phyloP scores from a whole-genome alignment of 2,329 filamentous ascomycete genomes.

The Pestalotiopsis sp. region DNA sequence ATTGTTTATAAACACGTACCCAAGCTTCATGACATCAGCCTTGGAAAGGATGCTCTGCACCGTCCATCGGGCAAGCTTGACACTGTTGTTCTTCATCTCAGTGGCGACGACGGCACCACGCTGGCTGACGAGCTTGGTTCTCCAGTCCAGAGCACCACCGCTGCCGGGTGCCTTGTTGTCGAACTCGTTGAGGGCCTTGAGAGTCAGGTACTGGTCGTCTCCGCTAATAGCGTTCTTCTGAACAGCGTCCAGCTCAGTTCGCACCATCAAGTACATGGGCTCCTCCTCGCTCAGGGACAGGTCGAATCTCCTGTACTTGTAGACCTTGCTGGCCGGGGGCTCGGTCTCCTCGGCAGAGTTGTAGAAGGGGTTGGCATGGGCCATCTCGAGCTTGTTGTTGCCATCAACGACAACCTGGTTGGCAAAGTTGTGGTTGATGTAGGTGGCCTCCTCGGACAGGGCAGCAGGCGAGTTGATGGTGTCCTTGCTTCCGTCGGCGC shows the following conservation, averaged over 20 bases:
- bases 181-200: slow-evolving; percentile 98
- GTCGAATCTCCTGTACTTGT: slow-evolving; percentile 98
- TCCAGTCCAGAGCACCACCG: slow-evolving; percentile 94
- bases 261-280: slow-evolving; percentile 87
- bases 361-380: slow-evolving; percentile 95
- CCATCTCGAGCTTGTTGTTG: slow-evolving; percentile 79
- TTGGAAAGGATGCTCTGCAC: slow-evolving; percentile 95
- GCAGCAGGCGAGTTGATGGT: slow-evolving; percentile 90
- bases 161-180: slow-evolving; percentile 96
- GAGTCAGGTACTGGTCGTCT: slow-evolving; percentile 85
- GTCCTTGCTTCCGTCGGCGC: slow-evolving; percentile 90
- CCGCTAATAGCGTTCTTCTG: slow-evolving; percentile 92
- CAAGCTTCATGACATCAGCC: slow-evolving; percentile 98
- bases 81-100: slow-evolving; percentile 99
- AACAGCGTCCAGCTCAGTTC: slow-evolving; percentile 92
- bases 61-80: slow-evolving; percentile 97
- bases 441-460: slow-evolving; percentile 93
- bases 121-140: slow-evolving; percentile 89
- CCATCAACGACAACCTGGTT: slow-evolving; percentile 91
- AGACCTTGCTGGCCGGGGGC: slow-evolving; percentile 91
- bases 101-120: slow-evolving; percentile 96
- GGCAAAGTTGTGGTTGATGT: slow-evolving; percentile 99
- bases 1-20: slow-evolving; percentile 53
- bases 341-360: slow-evolving; percentile 90
- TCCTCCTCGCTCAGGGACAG: slow-evolving; percentile 93